Evolutionary conservation across 78 protist genomes (phyloP), one percentile per base, ranked within the genome.

Genomic region (Dictyostelium intermedium): DNA sequence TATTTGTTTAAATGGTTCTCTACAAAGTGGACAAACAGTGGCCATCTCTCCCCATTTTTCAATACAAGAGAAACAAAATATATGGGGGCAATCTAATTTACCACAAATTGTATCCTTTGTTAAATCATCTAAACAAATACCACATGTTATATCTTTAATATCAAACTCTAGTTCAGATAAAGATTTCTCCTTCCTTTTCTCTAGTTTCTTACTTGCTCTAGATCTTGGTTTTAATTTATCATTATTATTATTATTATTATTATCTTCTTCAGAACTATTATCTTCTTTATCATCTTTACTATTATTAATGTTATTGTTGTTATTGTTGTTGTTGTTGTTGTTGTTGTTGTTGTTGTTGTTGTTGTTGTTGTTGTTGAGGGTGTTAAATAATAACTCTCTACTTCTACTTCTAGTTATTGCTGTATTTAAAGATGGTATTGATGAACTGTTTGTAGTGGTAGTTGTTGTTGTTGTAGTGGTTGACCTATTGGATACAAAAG

Each of bases 111-210:
- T 63, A 63, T 63, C 73, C 2, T 63, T 63, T 9, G 30, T n/a
- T 25, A 63, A 63, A n/a, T 63, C 73, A n/a, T 63, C 73, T 27
- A 63, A 63, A 63, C 73, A 63, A 63, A 63, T 63, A n/a, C 73
- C 73, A 63, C 73, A 63, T 8, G 73, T 63, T 63, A 25, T 63
- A n/a, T 63, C 73, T n/a, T 63, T 63, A 8, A 63, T 63, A 25
- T 63, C 11, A 63, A 63, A 63, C 14, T n/a, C 27, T 25, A 11
- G 34, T 25, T 63, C 73, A n/a, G 32, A n/a, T 50, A 50, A 50
- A 13, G n/a, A 50, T 50, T 50, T 50, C n/a, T 50, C n/a, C n/a
- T 50, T 50, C 61, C 16, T 50, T 50, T 50, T 50, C 16, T 50
- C 61, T 16, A 50, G 16, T 50, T 50, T 50, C 1, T 50, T 50